Percentiles rank a stretch among this genome's conserved stretches.
phyloP scores from a whole-genome alignment of 2,329 filamentous ascomycete genomes.

The Colletotrichum chrysophilum region DNA sequence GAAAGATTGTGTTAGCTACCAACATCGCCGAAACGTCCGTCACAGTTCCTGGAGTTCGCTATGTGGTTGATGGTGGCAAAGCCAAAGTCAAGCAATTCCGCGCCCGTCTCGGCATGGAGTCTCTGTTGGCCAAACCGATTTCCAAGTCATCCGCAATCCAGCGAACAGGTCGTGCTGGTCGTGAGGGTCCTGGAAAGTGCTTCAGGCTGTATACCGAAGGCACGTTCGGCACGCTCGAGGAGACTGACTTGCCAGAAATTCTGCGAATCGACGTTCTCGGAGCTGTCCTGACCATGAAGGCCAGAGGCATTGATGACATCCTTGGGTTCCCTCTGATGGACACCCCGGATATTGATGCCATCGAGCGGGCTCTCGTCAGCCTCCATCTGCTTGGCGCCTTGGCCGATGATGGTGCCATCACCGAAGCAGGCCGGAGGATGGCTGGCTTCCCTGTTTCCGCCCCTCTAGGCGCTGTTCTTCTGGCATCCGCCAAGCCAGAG shows the following conservation, averaged over 20 bases:
- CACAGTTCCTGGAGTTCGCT: constrained; percentile 90
- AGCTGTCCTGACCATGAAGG: constrained; percentile 91
- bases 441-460: constrained; percentile 84
- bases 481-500: constrained; percentile 76
- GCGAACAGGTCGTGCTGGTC: constrained; percentile 86
- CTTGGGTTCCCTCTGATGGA: constrained; percentile 86
- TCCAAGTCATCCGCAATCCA: constrained; percentile 94
- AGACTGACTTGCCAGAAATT: constrained; percentile 86
- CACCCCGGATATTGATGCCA: constrained; percentile 74
- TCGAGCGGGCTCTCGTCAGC: constrained; percentile 83
- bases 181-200: constrained; percentile 90
- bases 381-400: constrained; percentile 81
- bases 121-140: constrained; percentile 86
- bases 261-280: constrained; percentile 87
- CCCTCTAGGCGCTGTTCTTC: constrained; percentile 78
- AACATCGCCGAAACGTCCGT: constrained; percentile 99
- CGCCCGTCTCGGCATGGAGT: constrained; percentile 84
- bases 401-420: constrained; percentile 75
- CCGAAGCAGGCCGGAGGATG: constrained; percentile 74
- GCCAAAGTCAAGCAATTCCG: constrained; percentile 94
- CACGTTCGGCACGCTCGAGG: constrained; percentile 72
- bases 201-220: constrained; percentile 86
- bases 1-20: constrained; percentile 90
- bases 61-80: constrained; percentile 92
- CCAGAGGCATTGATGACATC: constrained; percentile 83